A percentile compares a stretch with the other conserved stretches of the same genome.
Conservation (phyloP, 2,329 filamentous ascomycete species). For the Delphinella strobiligena region DNA sequence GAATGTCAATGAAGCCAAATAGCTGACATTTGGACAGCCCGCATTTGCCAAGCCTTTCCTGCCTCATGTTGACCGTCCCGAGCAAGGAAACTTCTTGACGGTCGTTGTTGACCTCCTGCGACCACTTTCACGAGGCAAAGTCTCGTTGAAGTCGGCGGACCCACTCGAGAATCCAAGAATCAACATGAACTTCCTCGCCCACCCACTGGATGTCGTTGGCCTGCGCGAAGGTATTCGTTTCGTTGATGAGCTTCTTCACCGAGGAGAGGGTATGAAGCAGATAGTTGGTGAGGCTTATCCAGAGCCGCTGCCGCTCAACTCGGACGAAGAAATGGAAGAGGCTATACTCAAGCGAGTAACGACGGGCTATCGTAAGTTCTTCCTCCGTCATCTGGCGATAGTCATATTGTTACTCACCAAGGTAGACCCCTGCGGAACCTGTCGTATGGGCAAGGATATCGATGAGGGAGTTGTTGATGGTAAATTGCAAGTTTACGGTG, state of each 20-base stretch:
- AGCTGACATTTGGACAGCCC: constrained; percentile 1
- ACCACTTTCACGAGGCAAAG: constrained; percentile 33
- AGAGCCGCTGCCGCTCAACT: constrained; percentile 46
- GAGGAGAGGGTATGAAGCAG: constrained; percentile 45
- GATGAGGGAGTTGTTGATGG: constrained; percentile 17
- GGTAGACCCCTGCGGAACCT: constrained; percentile 16
- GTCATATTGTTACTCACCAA: too few species aligned
- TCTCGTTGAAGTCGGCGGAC: constrained; percentile 29
- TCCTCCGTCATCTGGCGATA: not conserved
- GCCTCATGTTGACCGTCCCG: constrained; percentile 12
- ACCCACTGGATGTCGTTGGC: constrained; percentile 43
- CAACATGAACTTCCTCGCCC: constrained; percentile 33
- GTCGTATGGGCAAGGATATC: constrained; percentile 22
- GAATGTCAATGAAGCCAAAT: not conserved
- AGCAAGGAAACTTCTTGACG: constrained; percentile 22
- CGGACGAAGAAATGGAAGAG: constrained; percentile 45
- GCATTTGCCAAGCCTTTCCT: constrained; percentile 2
- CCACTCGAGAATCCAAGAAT: constrained; percentile 25
- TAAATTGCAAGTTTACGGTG: constrained; percentile 16
- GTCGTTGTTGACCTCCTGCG: constrained; percentile 43
- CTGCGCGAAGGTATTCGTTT: constrained; percentile 47
- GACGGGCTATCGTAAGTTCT: constrained; percentile 4
- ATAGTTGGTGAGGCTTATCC: constrained; percentile 44
- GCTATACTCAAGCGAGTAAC: constrained; percentile 39
- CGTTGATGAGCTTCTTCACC: constrained; percentile 45